Evolutionary conservation across 306 rosid genomes (phyloP), one percentile per base, ranked within the genome.

Genomic region (Alnus rubra): DNA sequence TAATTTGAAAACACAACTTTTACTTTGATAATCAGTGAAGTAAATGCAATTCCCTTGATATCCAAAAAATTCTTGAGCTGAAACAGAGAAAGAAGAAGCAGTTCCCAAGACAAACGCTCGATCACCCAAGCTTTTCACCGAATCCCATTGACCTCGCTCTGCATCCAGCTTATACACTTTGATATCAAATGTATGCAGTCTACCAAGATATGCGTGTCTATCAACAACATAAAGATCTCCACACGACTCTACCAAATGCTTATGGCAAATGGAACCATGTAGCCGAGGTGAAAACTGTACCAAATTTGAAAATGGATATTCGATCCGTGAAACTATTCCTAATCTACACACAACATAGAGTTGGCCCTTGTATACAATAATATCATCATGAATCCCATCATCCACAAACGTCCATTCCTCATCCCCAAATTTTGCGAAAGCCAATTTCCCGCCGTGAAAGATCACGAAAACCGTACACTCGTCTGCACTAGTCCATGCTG

Each of bases 281-380:
- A 90, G 60, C 0, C 86, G 89, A 74, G 95, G 94, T 4, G 90
- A 82, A 74, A 84, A 84, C n/a, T 84, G 90, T 0, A 91, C 54
- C 78, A 88, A 69, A 47, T 78, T 78, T 76, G 87, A 67, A 0
- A 84, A 83, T n/a, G 80, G 74, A 0, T 44, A 44, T 49, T 88
- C 91, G 37, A 94, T 71, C 94, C 93, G 86, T 13, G 85, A 91
- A 51, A 92, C 81, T 0, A 90, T 81, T 1, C 97, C 98, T 91
- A 84, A 86, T 39, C 72, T 79, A 68, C 91, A 92, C 11, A 91
- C 89, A 9, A 88, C 94, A 70, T 88, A 91, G 19, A 86, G 62
- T 48, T 91, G 91, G 4, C 86, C 88, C 64, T 83, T 86, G 18
- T 71, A 84, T 48, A 88, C 79, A 44, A 85, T 82, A 13, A 94